Percentiles rank a stretch among this genome's conserved stretches.
These are phyloP conservation scores for Neofusicoccum ribis DNA, from an alignment of 2,329 filamentous ascomycete genomes.

Conservation along the genomic window DNA sequence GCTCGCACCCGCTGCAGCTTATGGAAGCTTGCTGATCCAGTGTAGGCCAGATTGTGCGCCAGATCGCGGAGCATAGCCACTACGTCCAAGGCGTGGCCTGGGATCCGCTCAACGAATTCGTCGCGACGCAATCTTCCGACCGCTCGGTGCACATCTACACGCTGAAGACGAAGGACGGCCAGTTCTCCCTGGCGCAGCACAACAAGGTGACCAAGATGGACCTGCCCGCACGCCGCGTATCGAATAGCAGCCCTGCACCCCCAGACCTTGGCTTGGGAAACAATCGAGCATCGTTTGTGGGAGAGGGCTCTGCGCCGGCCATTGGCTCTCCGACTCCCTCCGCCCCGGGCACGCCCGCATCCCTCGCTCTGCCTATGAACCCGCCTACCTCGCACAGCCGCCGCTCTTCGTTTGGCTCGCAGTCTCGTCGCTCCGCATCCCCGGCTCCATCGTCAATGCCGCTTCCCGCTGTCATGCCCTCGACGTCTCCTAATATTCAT, in stretches of 20 bases:
- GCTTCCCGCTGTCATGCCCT: slow-evolving; percentile 90
- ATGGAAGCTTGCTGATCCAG: slow-evolving; percentile 98
- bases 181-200: slow-evolving; percentile 79
- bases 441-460: slow-evolving; percentile 85
- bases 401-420: slow-evolving; percentile 83
- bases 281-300: slow-evolving; percentile 64
- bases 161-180: slow-evolving; percentile 92
- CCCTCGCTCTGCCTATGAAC: slow-evolving; percentile 90
- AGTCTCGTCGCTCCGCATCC: slow-evolving; percentile 78
- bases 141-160: slow-evolving; percentile 97
- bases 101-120: slow-evolving; percentile 97
- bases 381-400: slow-evolving; percentile 91
- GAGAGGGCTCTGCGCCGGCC: slow-evolving; percentile 55
- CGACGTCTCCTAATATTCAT: slow-evolving; percentile 81
- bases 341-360: slow-evolving; percentile 89
- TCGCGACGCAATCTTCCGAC: slow-evolving; percentile 97
- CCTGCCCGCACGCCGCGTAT: slow-evolving; percentile 84
- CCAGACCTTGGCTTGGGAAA: slow-evolving; percentile 64
- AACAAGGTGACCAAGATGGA: slow-evolving; percentile 89
- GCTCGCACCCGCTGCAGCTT: slow-evolving; percentile 25
- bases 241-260: slow-evolving; percentile 88
- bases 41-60: slow-evolving; percentile 65
- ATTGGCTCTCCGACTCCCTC: slow-evolving; percentile 85
- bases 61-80: slow-evolving; percentile 96
- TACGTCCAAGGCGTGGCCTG: slow-evolving; percentile 98